Conservation (phyloP, 2,329 filamentous ascomycete genomes). For the Rhinocladiella mackenziei region DNA sequence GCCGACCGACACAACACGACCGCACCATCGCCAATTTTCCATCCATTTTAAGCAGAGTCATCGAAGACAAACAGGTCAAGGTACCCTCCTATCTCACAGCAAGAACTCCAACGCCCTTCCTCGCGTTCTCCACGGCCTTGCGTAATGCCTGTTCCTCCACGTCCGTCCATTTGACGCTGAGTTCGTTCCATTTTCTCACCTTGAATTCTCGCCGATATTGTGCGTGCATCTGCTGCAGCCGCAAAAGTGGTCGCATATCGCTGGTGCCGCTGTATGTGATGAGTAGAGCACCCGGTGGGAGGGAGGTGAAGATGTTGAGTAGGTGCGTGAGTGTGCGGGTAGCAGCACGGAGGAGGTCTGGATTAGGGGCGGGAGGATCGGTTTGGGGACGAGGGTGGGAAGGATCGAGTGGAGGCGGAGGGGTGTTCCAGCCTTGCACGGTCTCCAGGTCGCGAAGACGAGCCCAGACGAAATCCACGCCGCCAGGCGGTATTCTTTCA, state of each 20-base stretch:
- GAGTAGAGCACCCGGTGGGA: conserved; percentile 55
- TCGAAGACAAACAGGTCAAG: no score
- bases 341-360: conserved; percentile 40
- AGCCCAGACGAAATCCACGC: conserved; percentile 61
- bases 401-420: conserved; percentile 4
- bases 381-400: conserved; percentile 5
- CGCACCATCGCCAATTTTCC: no score
- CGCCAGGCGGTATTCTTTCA: conserved; percentile 44
- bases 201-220: conserved; percentile 55
- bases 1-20: no score
- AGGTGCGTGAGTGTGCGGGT: conserved; percentile 53
- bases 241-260: conserved; percentile 55
- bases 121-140: conserved; percentile 53
- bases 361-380: conserved; percentile 9
- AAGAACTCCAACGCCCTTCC: conserved; percentile 57
- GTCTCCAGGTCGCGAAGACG: conserved; percentile 60
- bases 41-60: no score
- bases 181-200: conserved; percentile 59
- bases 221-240: conserved; percentile 55
- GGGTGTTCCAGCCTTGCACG: conserved; percentile 52
- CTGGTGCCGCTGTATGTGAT: conserved; percentile 63
- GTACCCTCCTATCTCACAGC: conserved; percentile 59
- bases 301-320: conserved; percentile 49
- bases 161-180: conserved; percentile 63
- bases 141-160: conserved; percentile 58